Evolutionary conservation across 768 basidiomycete species (phyloP).

Genomic region (Lentinula sp.): DNA sequence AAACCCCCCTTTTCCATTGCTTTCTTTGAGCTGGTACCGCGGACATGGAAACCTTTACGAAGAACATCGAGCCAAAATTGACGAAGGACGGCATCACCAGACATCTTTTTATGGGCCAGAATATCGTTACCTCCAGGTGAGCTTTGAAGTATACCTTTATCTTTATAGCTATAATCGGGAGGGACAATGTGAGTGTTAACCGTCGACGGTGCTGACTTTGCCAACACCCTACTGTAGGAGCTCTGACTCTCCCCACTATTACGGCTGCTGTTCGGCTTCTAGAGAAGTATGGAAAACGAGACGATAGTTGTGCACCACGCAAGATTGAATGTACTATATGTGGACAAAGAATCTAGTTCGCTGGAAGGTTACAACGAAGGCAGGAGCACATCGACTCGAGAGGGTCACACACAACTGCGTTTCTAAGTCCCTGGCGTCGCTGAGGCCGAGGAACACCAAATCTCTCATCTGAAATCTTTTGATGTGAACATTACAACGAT

Average conservation of each 20-base stretch:
- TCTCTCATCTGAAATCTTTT: slow-evolving; percentile 20
- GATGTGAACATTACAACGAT: slow-evolving; percentile 28
- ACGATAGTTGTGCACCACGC: background rate
- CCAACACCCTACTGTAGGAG: slow-evolving; percentile 17
- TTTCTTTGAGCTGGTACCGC: too few species aligned
- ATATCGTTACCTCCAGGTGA: slow-evolving; percentile 30
- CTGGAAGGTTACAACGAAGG: slow-evolving; percentile 18
- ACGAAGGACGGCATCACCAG: slow-evolving; percentile 8
- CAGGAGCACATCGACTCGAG: slow-evolving; percentile 28
- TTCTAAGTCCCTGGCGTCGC: slow-evolving; percentile 33
- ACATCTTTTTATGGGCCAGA: slow-evolving; percentile 39
- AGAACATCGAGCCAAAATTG: background rate
- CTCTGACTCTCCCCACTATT: slow-evolving; percentile 39
- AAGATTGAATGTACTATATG: slow-evolving; percentile 4
- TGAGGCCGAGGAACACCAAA: slow-evolving; percentile 18
- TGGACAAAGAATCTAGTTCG: slow-evolving; percentile 25
- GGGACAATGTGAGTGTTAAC: slow-evolving; percentile 17
- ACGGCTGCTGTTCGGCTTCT: slow-evolving; percentile 38
- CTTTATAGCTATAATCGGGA: slow-evolving; percentile 31
- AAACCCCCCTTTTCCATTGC: too few species aligned
- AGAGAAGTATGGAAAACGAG: slow-evolving; percentile 26
- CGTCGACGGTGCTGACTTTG: background rate
- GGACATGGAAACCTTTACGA: slow-evolving; percentile 7
- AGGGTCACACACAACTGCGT: slow-evolving; percentile 26
- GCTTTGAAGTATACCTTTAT: slow-evolving; percentile 50